These are phyloP conservation scores for Yamadazyma kanchanaburiensis DNA, from an alignment of 1,139 yeast species.

Conservation along the genomic window DNA sequence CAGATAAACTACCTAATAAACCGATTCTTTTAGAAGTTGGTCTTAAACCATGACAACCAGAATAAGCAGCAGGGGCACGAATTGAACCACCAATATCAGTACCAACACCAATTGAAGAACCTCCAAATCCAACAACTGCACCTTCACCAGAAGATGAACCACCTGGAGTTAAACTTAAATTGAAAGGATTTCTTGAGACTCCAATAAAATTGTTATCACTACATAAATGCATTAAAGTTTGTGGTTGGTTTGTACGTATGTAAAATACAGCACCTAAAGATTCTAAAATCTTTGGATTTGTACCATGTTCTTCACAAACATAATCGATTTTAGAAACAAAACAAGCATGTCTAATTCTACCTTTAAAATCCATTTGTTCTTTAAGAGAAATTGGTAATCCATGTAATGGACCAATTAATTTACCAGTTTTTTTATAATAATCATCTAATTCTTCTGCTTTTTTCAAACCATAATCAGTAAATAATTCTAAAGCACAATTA, in stretches of 20 bases:
- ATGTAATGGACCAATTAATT: slow-evolving; percentile 69
- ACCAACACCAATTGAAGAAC: slow-evolving; percentile 66
- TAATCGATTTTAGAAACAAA: slow-evolving; percentile 55
- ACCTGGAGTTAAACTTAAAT: slow-evolving; percentile 40
- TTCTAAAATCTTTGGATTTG: slow-evolving; percentile 49
- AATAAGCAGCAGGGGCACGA: slow-evolving; percentile 71
- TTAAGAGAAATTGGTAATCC: slow-evolving; percentile 44
- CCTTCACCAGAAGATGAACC: slow-evolving; percentile 85
- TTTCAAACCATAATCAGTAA: slow-evolving; percentile 32
- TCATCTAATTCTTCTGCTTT: slow-evolving; percentile 33
- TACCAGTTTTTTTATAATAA: slow-evolving; percentile 49
- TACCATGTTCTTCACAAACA: slow-evolving; percentile 48
- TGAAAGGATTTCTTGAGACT: slow-evolving; percentile 36
- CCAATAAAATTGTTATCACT: slow-evolving; percentile 41
- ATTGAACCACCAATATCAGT: slow-evolving; percentile 81
- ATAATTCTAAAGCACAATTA: slow-evolving; percentile 32
- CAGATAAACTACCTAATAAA: slow-evolving; percentile 44
- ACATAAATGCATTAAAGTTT: slow-evolving; percentile 47
- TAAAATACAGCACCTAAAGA: slow-evolving; percentile 67
- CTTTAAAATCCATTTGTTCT: slow-evolving; percentile 56
- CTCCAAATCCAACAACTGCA: slow-evolving; percentile 61
- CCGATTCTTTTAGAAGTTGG: slow-evolving; percentile 66
- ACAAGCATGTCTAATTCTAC: slow-evolving; percentile 59
- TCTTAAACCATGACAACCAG: slow-evolving; percentile 65
- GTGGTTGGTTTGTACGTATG: slow-evolving; percentile 45